These are phyloP conservation scores for Trichocladium uniseriatum DNA, from an alignment of 495 filamentous ascomycete species.

Conservation along the genomic window DNA sequence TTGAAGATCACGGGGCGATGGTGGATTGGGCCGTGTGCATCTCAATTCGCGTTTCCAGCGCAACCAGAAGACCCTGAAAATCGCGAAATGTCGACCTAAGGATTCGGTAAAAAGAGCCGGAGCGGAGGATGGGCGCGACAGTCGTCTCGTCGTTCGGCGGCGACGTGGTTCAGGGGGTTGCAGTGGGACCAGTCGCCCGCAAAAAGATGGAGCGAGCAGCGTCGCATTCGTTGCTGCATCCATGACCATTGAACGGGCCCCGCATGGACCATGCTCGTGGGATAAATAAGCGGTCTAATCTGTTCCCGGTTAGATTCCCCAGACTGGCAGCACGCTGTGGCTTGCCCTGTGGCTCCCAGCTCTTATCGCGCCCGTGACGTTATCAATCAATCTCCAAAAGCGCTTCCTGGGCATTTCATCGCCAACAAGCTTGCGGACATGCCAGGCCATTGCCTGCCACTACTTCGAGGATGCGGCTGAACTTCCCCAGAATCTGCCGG, in stretches of 20 bases:
- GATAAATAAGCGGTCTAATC: neutral
- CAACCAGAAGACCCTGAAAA: neutral
- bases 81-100: neutral
- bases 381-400: neutral
- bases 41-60: neutral
- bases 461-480: slow-evolving; percentile 28
- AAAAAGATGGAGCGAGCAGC: slow-evolving; percentile 3
- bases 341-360: neutral
- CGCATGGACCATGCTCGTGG: neutral
- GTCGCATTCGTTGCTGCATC: neutral
- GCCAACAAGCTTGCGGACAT: neutral
- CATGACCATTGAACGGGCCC: neutral
- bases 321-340: neutral
- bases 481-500: slow-evolving; percentile 11
- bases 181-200: neutral
- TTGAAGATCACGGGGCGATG: neutral
- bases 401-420: no score
- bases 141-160: neutral
- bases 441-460: slow-evolving; percentile 11
- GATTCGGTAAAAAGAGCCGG: neutral
- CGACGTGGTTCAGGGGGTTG: slow-evolving; percentile 5
- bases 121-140: neutral
- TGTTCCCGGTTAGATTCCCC: neutral
- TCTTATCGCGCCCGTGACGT: neutral
- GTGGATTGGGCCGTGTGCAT: neutral